A percentile compares a stretch with the other conserved stretches of the same genome.
phyloP scores from a whole-genome alignment of 257 asterid genomes.

The Lycium ferocissimum region DNA sequence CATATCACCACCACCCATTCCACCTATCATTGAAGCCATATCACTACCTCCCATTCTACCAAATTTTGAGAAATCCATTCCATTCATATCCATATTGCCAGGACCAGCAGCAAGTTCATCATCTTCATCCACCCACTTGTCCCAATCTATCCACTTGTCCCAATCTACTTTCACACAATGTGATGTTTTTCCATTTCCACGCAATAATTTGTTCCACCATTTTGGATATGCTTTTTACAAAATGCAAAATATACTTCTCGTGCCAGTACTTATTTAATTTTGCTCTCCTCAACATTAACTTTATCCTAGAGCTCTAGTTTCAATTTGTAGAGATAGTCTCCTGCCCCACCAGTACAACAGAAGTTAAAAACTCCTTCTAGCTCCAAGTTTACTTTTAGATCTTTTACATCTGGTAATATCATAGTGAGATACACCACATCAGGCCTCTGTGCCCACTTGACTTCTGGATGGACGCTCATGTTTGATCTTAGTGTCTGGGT shows the following conservation, averaged over 20 bases:
- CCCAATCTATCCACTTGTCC: constrained; percentile 99
- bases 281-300: constrained; percentile 85
- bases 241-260: constrained; percentile 70
- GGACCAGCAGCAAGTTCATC: constrained; percentile 76
- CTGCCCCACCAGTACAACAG: constrained; percentile 75
- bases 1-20: neutral
- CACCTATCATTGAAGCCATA: constrained; percentile 36
- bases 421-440: constrained; percentile 84
- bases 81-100: constrained; percentile 72
- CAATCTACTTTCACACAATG: constrained; percentile 91
- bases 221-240: constrained; percentile 82
- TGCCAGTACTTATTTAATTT: constrained; percentile 63
- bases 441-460: constrained; percentile 95
- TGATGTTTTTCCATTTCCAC: constrained; percentile 77
- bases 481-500: too few species aligned
- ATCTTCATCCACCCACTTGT: constrained; percentile 96
- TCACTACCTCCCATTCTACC: constrained; percentile 37
- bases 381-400: constrained; percentile 78
- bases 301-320: constrained; percentile 78
- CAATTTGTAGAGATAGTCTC: constrained; percentile 67
- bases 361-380: constrained; percentile 89
- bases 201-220: constrained; percentile 88
- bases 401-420: constrained; percentile 75
- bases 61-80: constrained; percentile 86
- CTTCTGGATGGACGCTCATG: constrained; percentile 82